Conservation (phyloP, 2,329 filamentous ascomycete species). For the Xylaria sp. region DNA sequence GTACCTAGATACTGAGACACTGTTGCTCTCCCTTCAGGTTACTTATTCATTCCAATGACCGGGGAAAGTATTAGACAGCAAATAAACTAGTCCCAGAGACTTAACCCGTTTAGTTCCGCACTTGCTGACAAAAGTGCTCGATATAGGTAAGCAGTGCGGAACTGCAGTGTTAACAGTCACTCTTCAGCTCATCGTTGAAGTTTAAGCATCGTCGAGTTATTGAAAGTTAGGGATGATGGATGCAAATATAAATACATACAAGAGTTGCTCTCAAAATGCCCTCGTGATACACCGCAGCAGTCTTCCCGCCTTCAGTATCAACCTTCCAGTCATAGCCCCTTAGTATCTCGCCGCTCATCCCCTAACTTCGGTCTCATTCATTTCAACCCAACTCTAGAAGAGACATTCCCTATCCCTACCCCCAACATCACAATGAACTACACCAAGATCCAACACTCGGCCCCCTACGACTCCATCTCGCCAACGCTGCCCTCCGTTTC, state of each 20-base stretch:
- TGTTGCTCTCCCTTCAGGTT: neutral
- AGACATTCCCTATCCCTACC: neutral
- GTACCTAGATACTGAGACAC: neutral
- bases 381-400: neutral
- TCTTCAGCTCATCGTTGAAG: neutral
- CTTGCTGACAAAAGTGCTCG: neutral
- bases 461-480: constrained; percentile 39
- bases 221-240: neutral
- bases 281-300: neutral
- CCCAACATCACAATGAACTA: constrained; percentile 38
- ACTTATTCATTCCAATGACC: neutral
- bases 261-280: neutral
- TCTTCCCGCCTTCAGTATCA: constrained; percentile 10
- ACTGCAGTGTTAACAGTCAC: neutral
- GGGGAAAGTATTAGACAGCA: neutral
- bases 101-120: neutral
- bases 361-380: neutral
- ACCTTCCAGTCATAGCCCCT: neutral
- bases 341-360: neutral
- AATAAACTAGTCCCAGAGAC: neutral
- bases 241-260: neutral
- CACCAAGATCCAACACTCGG: constrained; percentile 39
- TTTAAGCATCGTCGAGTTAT: neutral
- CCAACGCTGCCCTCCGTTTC: constrained; percentile 34
- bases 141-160: constrained; percentile 17